Conservation (phyloP, 2,329 filamentous ascomycete genomes). For the Elsinoe arachidis region DNA sequence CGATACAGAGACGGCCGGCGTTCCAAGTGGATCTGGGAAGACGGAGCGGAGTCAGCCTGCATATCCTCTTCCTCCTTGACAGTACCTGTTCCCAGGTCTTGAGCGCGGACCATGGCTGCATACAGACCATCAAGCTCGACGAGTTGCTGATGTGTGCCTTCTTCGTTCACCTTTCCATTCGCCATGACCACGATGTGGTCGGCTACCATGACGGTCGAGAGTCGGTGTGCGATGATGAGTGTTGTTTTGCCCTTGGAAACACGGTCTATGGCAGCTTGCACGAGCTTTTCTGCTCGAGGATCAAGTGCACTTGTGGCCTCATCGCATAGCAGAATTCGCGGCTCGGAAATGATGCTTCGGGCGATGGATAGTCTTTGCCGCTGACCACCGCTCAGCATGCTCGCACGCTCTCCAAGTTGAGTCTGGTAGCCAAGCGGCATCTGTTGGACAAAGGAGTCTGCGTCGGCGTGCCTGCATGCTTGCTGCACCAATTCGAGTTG, state of each 20-base stretch:
- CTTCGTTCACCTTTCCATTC: conserved; percentile 36
- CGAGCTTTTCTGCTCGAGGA: conserved; percentile 26
- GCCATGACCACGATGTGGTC: conserved; percentile 40
- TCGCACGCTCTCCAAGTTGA: conserved; percentile 27
- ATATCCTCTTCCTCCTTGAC: background rate
- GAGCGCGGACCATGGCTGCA: conserved; percentile 37
- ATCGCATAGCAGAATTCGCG: conserved; percentile 28
- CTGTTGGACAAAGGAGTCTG: conserved; percentile 30
- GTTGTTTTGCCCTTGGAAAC: conserved; percentile 28
- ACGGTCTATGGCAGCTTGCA: conserved; percentile 27
- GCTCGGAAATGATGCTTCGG: conserved; percentile 29
- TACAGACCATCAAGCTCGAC: conserved; percentile 33
- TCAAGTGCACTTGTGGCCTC: conserved; percentile 33
- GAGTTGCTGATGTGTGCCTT: conserved; percentile 35
- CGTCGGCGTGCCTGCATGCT: conserved; percentile 28
- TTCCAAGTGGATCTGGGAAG: background rate
- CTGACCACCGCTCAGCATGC: conserved; percentile 29
- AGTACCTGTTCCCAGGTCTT: conserved; percentile 34
- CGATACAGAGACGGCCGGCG: background rate
- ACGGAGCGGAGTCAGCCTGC: background rate
- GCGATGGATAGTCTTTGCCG: conserved; percentile 31
- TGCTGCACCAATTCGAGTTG: conserved; percentile 26
- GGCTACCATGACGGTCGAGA: conserved; percentile 36
- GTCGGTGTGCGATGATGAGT: conserved; percentile 36
- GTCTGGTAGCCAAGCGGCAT: conserved; percentile 30